A percentile compares a stretch with the other conserved stretches of the same genome.
These are phyloP conservation scores for Durotheca rogersii DNA, from an alignment of 495 filamentous ascomycete genomes.

Conservation along the genomic window DNA sequence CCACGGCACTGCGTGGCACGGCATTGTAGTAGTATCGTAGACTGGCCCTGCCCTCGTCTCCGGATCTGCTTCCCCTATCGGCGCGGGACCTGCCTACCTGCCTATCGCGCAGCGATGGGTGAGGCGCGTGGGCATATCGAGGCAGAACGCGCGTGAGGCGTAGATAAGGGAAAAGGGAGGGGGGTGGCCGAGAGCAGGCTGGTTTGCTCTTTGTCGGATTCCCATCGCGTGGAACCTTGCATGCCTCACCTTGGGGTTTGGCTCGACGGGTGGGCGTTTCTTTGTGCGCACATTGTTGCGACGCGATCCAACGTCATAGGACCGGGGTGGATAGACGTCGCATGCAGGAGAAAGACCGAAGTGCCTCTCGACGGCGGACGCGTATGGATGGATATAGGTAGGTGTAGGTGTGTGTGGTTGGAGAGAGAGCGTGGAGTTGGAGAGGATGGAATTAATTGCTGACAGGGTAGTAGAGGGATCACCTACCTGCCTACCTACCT, in stretches of 20 bases:
- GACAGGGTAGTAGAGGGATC: too few relatives aligned
- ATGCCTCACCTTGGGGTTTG: too few relatives aligned
- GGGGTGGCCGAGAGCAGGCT: constrained; percentile 10
- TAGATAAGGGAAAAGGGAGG: neutral
- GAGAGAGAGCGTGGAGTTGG: too few relatives aligned
- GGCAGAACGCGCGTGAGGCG: neutral
- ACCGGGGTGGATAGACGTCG: constrained; percentile 11
- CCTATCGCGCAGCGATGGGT: too few relatives aligned
- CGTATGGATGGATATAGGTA: neutral
- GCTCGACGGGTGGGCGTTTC: too few relatives aligned
- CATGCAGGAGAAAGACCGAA: constrained; percentile 28
- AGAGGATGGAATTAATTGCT: too few relatives aligned
- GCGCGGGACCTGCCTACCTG: too few relatives aligned
- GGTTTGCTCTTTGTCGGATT: constrained; percentile 2
- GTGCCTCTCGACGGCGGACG: neutral
- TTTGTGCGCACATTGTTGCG: neutral
- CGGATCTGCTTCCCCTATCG: constrained; percentile 3
- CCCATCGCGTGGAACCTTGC: too few relatives aligned
- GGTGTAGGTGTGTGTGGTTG: neutral
- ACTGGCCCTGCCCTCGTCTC: neutral
- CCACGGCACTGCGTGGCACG: too few relatives aligned
- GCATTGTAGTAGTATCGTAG: neutral
- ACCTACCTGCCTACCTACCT: neutral
- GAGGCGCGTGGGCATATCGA: too few relatives aligned
- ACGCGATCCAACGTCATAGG: neutral